Conservation (phyloP, 805 yeast species). For the Schwanniomyces sp. region DNA sequence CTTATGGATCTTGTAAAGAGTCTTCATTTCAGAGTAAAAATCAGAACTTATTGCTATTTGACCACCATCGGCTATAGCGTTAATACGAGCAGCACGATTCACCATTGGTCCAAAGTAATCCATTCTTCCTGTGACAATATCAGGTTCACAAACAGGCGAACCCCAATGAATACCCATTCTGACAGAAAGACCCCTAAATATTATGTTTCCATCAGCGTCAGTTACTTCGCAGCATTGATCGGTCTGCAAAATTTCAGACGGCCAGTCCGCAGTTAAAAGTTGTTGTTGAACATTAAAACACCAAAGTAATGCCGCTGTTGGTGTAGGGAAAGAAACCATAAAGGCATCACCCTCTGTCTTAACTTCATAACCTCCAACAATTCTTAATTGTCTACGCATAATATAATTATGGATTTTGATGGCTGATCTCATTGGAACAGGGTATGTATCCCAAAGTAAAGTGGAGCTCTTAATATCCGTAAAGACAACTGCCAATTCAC, state of each 20-base stretch:
- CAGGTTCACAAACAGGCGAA: slow-evolving; percentile 91
- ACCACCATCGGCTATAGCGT: slow-evolving; percentile 98
- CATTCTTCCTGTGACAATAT: slow-evolving; percentile 94
- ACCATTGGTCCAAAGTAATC: slow-evolving; percentile 99
- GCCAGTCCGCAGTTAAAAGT: slow-evolving; percentile 87
- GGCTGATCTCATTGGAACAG: slow-evolving; percentile 94
- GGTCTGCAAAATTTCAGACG: slow-evolving; percentile 81
- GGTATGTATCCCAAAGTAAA: slow-evolving; percentile 86
- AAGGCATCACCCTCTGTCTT: slow-evolving; percentile 99
- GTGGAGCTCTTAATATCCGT: slow-evolving; percentile 97
- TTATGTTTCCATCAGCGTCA: slow-evolving; percentile 57
- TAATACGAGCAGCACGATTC: slow-evolving; percentile 88
- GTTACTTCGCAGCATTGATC: slow-evolving; percentile 81
- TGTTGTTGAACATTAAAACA: slow-evolving; percentile 91
- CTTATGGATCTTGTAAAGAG: slow-evolving; percentile 50
- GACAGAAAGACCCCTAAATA: slow-evolving; percentile 88
- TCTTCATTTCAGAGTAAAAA: slow-evolving; percentile 68
- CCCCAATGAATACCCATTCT: slow-evolving; percentile 99
- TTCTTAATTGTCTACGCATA: slow-evolving; percentile 90
- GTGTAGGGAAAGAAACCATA: slow-evolving; percentile 95
- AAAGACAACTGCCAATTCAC: slow-evolving; percentile 92
- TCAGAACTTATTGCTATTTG: slow-evolving; percentile 87
- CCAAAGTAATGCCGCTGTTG: slow-evolving; percentile 89
- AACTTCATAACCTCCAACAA: slow-evolving; percentile 96
- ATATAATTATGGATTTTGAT: slow-evolving; percentile 90